Percentiles rank a stretch among this genome's conserved stretches.
phyloP scores from a whole-genome alignment of 371 early-diverging fungal genomes.

The Capniomyces stellatus region DNA sequence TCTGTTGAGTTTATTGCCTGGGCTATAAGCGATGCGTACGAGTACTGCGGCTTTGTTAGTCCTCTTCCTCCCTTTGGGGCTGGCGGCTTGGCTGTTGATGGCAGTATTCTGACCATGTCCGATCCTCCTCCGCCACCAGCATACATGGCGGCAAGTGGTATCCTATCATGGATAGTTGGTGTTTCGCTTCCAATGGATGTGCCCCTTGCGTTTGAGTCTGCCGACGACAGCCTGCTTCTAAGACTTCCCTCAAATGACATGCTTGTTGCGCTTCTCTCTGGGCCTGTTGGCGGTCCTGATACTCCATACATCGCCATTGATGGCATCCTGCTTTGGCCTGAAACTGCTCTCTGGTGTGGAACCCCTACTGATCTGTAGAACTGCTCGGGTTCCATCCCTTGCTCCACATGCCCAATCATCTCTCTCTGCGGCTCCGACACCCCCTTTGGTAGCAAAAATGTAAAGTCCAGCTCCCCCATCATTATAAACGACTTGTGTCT shows the following conservation, averaged over 20 bases:
- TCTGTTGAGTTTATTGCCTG: conserved; percentile 63
- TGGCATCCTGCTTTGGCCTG: neutral
- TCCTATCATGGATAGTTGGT: neutral
- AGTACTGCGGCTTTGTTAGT: conserved; percentile 50
- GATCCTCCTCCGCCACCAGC: neutral
- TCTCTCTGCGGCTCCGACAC: neutral
- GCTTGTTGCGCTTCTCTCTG: neutral
- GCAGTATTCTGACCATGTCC: conserved; percentile 5
- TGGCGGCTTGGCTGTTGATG: conserved; percentile 5
- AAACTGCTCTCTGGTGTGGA: neutral
- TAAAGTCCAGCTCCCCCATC: conserved; percentile 59
- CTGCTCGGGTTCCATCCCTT: too few species aligned
- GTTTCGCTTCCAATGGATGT: neutral
- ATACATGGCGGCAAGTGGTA: neutral
- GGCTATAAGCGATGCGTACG: conserved; percentile 75
- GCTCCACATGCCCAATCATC: too few species aligned
- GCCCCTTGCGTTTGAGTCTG: neutral
- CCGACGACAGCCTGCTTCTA: neutral
- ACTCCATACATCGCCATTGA: neutral
- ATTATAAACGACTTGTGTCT: conserved; percentile 54
- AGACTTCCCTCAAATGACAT: neutral
- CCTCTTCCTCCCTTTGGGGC: neutral
- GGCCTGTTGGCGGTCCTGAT: neutral
- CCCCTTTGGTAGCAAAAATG: conserved; percentile 37
- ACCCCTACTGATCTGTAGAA: too few species aligned